These are phyloP conservation scores for Trichoderma hamatum DNA, from an alignment of 2,329 filamentous ascomycete species.

Conservation along the genomic window DNA sequence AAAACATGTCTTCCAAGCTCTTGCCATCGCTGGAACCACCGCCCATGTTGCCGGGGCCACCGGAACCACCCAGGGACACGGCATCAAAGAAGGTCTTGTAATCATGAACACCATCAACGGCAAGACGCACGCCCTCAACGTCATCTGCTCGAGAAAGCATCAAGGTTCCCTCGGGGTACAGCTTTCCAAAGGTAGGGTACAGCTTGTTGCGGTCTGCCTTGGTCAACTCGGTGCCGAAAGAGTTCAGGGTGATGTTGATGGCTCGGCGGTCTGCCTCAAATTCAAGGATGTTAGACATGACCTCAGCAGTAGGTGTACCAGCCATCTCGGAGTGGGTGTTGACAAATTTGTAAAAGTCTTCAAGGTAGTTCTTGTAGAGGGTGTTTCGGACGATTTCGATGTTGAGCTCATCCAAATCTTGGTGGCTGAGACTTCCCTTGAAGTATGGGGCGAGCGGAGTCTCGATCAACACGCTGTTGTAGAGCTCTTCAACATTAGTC, in stretches of 20 bases:
- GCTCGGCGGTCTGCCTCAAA: constrained; percentile 96
- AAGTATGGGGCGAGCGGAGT: constrained; percentile 96
- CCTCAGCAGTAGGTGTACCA: constrained; percentile 85
- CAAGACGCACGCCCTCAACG: constrained; percentile 87
- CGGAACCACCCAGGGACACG: constrained; percentile 72
- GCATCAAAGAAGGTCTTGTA: constrained; percentile 97
- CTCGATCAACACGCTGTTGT: constrained; percentile 97
- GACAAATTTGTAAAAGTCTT: constrained; percentile 95
- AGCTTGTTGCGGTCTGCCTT: constrained; percentile 95
- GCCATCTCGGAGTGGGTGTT: constrained; percentile 84
- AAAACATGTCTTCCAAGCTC: constrained; percentile 96
- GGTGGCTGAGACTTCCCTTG: constrained; percentile 93
- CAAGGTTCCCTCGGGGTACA: constrained; percentile 91
- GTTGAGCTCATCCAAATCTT: constrained; percentile 97
- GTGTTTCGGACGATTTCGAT: constrained; percentile 99
- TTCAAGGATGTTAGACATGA: constrained; percentile 94
- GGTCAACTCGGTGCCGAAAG: constrained; percentile 92
- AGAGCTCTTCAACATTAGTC: constrained; percentile 97
- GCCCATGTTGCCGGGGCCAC: constrained; percentile 80
- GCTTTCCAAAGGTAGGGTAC: constrained; percentile 86
- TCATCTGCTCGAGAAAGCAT: constrained; percentile 97
- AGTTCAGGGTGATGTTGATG: constrained; percentile 99
- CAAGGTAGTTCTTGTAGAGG: constrained; percentile 98
- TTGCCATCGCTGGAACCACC: constrained; percentile 79
- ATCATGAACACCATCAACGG: constrained; percentile 88